Evolutionary conservation across 1,139 yeast genomes (phyloP).

Genomic region (Groenewaldozyma sp.): DNA sequence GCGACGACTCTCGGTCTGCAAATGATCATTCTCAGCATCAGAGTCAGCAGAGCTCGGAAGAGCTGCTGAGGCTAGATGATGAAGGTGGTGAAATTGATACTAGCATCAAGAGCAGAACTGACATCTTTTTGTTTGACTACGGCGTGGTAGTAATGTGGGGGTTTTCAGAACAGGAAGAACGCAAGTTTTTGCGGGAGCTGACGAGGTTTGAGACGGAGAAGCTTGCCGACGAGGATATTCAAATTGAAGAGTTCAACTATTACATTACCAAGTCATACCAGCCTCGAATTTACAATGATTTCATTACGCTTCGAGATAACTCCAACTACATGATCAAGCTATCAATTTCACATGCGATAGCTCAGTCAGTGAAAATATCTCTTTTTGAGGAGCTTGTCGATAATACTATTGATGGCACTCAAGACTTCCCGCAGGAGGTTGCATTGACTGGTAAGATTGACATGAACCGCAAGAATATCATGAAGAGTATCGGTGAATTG

Average conservation of each 20-base stretch:
- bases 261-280: constrained; percentile 89
- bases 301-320: constrained; percentile 85
- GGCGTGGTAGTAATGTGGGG: constrained; percentile 98
- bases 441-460: constrained; percentile 91
- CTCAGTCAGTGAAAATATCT: constrained; percentile 90
- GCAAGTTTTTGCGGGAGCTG: constrained; percentile 69
- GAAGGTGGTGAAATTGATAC: constrained; percentile 93
- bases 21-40: no score
- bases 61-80: constrained; percentile 65
- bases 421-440: constrained; percentile 91
- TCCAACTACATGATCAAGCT: constrained; percentile 82
- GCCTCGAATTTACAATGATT: constrained; percentile 91
- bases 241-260: constrained; percentile 87
- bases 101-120: constrained; percentile 60
- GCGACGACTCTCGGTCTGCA: constrained; percentile 37
- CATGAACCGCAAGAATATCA: constrained; percentile 87
- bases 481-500: constrained; percentile 93
- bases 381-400: constrained; percentile 91
- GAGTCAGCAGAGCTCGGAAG: constrained; percentile 16
- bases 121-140: constrained; percentile 81
- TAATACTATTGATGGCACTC: constrained; percentile 92
- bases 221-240: constrained; percentile 82
- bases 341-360: constrained; percentile 88
- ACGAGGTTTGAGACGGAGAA: constrained; percentile 88
- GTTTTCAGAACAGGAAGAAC: constrained; percentile 73